phyloP scores from a whole-genome alignment of 2,329 filamentous ascomycete species.

The Clathrospora elynae region DNA sequence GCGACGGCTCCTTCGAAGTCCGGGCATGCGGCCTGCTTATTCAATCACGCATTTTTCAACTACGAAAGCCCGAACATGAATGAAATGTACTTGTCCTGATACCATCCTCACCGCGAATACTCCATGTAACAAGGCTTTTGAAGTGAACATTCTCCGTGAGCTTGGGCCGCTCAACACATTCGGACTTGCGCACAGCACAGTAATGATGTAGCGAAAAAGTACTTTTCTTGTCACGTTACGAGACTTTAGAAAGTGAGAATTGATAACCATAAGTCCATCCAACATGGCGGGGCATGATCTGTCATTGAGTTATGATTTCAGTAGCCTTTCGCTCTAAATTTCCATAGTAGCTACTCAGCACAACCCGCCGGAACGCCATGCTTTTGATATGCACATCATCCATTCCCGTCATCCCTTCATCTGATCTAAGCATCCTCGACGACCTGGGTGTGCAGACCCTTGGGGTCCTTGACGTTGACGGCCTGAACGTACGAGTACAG shows the following conservation, averaged over 20 bases:
- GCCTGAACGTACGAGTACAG: constrained; percentile 99
- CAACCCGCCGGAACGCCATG: constrained; percentile 45
- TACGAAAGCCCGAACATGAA: no score
- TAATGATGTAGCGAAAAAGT: background rate
- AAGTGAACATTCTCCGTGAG: no score
- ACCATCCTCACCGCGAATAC: no score
- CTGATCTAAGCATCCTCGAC: constrained; percentile 68
- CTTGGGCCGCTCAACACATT: no score
- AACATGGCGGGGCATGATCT: constrained; percentile 40
- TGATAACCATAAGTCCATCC: constrained; percentile 9
- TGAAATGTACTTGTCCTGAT: no score
- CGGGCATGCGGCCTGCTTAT: no score
- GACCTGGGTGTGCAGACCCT: constrained; percentile 91
- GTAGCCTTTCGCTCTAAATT: constrained; percentile 40
- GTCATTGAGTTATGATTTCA: constrained; percentile 46
- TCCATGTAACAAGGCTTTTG: no score
- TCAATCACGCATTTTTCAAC: no score
- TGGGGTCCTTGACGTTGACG: constrained; percentile 98
- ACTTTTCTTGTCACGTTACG: no score
- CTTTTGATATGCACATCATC: constrained; percentile 40
- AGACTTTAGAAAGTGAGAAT: background rate
- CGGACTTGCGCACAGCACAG: background rate
- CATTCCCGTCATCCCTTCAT: constrained; percentile 15
- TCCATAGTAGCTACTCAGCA: constrained; percentile 40
- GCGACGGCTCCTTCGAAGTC: no score